Base-by-base conservation (phyloP, 352 stramenopile species). In the Phytopythium aichiense region DNA sequence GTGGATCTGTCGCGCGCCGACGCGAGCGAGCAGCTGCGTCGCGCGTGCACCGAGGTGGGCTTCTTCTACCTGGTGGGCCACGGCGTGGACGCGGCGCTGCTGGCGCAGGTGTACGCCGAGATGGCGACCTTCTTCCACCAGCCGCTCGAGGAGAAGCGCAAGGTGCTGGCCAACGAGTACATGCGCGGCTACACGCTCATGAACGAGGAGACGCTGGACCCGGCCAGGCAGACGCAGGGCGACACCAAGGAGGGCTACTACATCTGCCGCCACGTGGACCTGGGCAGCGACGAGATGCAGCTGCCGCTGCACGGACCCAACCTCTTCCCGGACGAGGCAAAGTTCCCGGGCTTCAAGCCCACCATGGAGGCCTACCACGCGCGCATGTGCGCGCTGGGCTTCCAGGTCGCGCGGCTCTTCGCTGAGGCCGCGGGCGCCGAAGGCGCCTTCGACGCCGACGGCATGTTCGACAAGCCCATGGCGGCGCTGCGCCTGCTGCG, bases 201-300 rank as follows among this genome's bases (percentile, higher is more conserved):
- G 77, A 84, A 79, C 65, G 81, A 89, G 58, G 81, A 91, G 66
- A 91, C 77, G n/a, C 67, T 91, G 57, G 77, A 91, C 59, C 77
- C 76, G 16, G 56, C 61, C 9, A 69, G 76, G 28, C 81, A 91
- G 65, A 87, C 66, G 9, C 60, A 65, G 59, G 81, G 81, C 42
- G 81, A 91, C 63, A 91, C 81, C 49, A 91, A 91, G 53, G 81
- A 91, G 63, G 81, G 79, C 13, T 91, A 87, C 65, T 91, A 90
- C 60, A 88, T 90, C 62, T 90, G 81, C 63, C 81, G 81, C 58
- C 79, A 89, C 56, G 74, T 85, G 51, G 61, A 80, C 11, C 55
- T 72, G 15, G 68, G 63, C 56, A 81, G 69, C 42, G 74, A 82
- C n/a, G 81, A 91, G 61, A 77, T 87, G 77, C 18, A 72, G 63